Evolutionary conservation across 225 moss, liverwort and hornwort species (phyloP), one percentile per base, ranked within the genome.

Genomic region (Antitrichia curtipendula): DNA sequence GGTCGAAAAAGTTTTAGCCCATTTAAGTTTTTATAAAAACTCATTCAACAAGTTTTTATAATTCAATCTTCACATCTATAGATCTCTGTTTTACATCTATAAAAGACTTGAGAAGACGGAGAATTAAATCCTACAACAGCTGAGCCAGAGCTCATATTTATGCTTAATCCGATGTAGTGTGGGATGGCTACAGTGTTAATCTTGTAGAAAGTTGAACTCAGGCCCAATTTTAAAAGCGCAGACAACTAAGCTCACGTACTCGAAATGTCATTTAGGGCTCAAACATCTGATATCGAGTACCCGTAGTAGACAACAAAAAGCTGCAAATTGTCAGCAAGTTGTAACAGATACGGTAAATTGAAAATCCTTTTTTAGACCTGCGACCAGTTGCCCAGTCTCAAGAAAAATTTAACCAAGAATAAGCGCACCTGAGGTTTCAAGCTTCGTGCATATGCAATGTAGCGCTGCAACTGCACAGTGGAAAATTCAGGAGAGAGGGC

Each of bases 401-500:
- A 82, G 78, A n/a, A 53, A 45, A 21, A 43, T 61, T 60, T 5
- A 70, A 88, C 70, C 59, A 72, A 20, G 25, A 74, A 87, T 56
- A 58, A 79, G 53, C 86, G 64, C 66, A 97, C 98, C 96, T 95
- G 93, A 53, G 99, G 99, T 90, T 97, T 96, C 85, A 94, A 90
- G 61, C 91, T 92, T 91, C 99, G 93, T 82, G 96, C 99, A 91
- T 95, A 93, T 41, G 99, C 99, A 88, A 99, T 97, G 86, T 99
- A 99, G 88, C 99, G 96, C 94, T 99, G 99, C 90, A 99, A 91
- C 88, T 97, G 95, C 83, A 92, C 94, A 79, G 97, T 97, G 86
- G 89, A 90, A 86, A 96, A 99, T 65, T 96, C 97, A 82, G 97
- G 96, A 65, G 92, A 90, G 82, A 97, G 88, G 77, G 97, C 97